Base-by-base conservation (phyloP, 2,329 filamentous ascomycete species). In the Falciphora oryzae region DNA sequence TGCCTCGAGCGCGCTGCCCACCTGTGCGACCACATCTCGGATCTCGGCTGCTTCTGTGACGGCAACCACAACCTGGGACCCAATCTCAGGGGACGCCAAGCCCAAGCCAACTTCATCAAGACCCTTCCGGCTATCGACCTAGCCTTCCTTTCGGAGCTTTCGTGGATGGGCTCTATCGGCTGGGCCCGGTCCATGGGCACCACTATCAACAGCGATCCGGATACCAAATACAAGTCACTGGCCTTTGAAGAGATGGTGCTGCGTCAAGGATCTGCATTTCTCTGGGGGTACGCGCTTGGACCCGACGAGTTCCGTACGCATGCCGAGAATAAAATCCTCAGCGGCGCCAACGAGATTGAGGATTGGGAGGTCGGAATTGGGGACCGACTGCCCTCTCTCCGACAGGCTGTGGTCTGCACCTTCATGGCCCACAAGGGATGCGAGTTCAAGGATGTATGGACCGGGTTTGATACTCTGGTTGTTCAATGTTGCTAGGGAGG, bases 171-270 rank as follows among this genome's bases (percentile, higher is more conserved):
- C 27, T 32, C 56, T 4, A 50, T 29, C 22, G 62, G 56, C 11
- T 63, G 62, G 62, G 57, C 25, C 57, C 31, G 57, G 57, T 22
- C 16, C 4, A 57, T 28, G 11, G 50, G 61, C 28, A 31, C 25
- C 32, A 57, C 31, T n/a, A 13, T 35, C 16, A 31, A 60, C 16
- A 8, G 28, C 58, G 62, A 59, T 10, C 56, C 56, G 10, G 62
- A 63, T 22, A 32, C 32, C 25, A 27, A 35, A 4, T 27, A 59
- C 57, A 44, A 59, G 57, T 38, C 50, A 25, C 31, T 59, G n/a
- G 56, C 62, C 3, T 63, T 63, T 53, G 53, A 63, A 22, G 62
- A 63, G n/a, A 32, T 63, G 25, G 62, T 63, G 10, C 25, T 63
- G 18, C 35, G 62, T 18, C 32, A 57, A 25, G 62, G 62, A 11